Evolutionary conservation across 306 rosid genomes (phyloP).

Genomic region (Canavalia gladiata): DNA sequence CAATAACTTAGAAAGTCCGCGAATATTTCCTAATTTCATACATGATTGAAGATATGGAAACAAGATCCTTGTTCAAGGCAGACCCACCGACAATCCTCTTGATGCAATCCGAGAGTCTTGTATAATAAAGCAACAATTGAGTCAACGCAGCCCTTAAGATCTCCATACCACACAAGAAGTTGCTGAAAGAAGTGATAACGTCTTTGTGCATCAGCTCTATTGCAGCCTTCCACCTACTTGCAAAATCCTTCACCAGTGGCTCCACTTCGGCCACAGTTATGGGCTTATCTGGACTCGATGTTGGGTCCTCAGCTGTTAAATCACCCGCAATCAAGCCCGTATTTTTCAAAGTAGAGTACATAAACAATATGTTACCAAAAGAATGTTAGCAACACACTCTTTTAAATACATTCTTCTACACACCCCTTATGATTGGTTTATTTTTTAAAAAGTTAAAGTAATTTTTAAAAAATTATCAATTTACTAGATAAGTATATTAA

Average conservation of each 20-base stretch:
- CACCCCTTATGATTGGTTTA: too few species aligned
- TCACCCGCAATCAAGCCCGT: constrained; percentile 39
- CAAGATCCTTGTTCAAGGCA: constrained; percentile 89
- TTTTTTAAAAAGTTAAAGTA: too few species aligned
- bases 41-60: constrained; percentile 89
- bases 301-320: constrained; percentile 85
- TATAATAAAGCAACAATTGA: constrained; percentile 87
- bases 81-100: constrained; percentile 85
- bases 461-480: too few species aligned
- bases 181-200: constrained; percentile 98
- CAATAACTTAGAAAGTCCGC: constrained; percentile 76
- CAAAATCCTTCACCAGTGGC: constrained; percentile 97
- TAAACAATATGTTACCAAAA: constrained; percentile 8
- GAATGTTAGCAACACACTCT: too few species aligned
- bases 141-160: constrained; percentile 88
- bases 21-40: constrained; percentile 95
- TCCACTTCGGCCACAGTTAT: constrained; percentile 79
- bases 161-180: constrained; percentile 98
- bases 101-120: constrained; percentile 92
- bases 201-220: constrained; percentile 99
- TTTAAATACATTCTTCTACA: too few species aligned
- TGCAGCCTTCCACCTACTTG: constrained; percentile 94
- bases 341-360: constrained; percentile 14
- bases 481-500: too few species aligned
- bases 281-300: constrained; percentile 70